These are phyloP conservation scores for Eucalyptus regnans DNA, from an alignment of 345 rosid species.

Conservation along the genomic window DNA sequence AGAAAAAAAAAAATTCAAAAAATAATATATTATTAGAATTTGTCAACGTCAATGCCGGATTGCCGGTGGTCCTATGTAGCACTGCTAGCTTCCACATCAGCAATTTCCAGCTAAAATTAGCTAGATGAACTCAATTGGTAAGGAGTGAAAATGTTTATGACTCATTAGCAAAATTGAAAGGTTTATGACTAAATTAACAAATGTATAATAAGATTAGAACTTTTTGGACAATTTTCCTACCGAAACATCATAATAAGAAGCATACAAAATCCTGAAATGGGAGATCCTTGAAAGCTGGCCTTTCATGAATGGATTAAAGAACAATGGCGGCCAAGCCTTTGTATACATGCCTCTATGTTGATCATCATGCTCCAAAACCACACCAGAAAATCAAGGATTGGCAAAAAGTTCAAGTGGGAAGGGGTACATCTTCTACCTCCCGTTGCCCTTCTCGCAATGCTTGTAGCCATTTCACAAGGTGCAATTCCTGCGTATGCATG, in stretches of 20 bases:
- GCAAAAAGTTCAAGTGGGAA: background rate
- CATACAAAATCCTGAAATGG: background rate
- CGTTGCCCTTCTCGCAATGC: background rate
- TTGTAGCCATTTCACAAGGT: background rate
- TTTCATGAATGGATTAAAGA: background rate
- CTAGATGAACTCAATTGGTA: too few species aligned
- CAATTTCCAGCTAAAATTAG: too few species aligned
- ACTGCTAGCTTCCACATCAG: fast-evolving
- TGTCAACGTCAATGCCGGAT: too few species aligned
- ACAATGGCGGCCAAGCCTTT: background rate
- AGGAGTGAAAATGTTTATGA: too few species aligned
- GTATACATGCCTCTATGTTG: background rate
- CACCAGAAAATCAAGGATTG: background rate
- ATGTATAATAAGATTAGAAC: too few species aligned
- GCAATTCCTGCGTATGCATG: background rate
- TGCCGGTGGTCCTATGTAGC: too few species aligned
- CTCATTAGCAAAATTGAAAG: background rate
- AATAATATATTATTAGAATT: too few species aligned
- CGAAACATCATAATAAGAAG: too few species aligned
- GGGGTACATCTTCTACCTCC: background rate
- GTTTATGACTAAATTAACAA: background rate
- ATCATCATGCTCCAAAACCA: background rate
- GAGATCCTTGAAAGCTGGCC: background rate
- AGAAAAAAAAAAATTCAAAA: too few species aligned
- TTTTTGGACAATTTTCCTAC: too few species aligned